These are phyloP conservation scores for Allantophomopsis lycopodina DNA, from an alignment of 2,329 filamentous ascomycete species.

Conservation along the genomic window DNA sequence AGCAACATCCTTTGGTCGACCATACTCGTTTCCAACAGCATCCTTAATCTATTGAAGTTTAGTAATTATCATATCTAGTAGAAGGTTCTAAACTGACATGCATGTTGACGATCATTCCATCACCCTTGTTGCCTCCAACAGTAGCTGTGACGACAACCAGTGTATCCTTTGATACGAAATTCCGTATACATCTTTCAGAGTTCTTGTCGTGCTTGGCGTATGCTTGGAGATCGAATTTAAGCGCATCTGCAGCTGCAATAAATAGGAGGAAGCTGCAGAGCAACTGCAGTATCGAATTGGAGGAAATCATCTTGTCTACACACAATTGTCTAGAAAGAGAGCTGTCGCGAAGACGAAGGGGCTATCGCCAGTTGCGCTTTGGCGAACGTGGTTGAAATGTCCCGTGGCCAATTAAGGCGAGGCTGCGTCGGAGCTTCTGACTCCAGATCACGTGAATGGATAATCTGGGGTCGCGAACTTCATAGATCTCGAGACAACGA, in stretches of 20 bases:
- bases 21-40: slow-evolving; percentile 91
- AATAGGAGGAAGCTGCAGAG: slow-evolving; percentile 44
- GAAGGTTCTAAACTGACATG: slow-evolving; percentile 45
- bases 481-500: no score
- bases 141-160: slow-evolving; percentile 91
- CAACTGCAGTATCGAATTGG: slow-evolving; percentile 39
- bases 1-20: slow-evolving; percentile 75
- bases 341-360: not conserved
- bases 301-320: slow-evolving; percentile 29
- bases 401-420: no score
- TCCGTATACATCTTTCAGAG: slow-evolving; percentile 83
- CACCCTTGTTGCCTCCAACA: slow-evolving; percentile 71
- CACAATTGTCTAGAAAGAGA: slow-evolving; percentile 1
- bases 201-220: slow-evolving; percentile 47
- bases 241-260: slow-evolving; percentile 42
- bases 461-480: no score
- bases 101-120: slow-evolving; percentile 90
- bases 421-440: no score
- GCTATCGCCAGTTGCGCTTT: not conserved
- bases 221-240: slow-evolving; percentile 88
- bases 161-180: slow-evolving; percentile 86
- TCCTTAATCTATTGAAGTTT: slow-evolving; percentile 63
- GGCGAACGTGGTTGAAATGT: not conserved
- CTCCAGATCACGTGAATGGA: no score
- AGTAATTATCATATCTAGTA: slow-evolving; percentile 1